Evolutionary conservation across 2,329 filamentous ascomycete species (phyloP), one percentile per base, ranked within the genome.

Genomic region (Celoporthe dispersa): DNA sequence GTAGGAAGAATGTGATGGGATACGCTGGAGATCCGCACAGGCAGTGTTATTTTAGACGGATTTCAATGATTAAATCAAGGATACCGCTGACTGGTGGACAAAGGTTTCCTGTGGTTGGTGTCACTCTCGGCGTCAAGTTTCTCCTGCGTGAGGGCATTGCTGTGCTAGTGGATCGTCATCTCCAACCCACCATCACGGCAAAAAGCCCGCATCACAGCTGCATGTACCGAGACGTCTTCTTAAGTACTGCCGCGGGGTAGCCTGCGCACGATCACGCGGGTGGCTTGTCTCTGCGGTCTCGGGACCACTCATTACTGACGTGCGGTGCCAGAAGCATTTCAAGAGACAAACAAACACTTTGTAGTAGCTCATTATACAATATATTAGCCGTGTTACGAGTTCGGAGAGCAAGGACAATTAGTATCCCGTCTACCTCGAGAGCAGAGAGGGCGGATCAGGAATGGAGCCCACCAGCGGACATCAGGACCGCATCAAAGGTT

Each of bases 401-500:
- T 44, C 16, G 16, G 16, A 48, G 33, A n/a, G 48, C 22, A 55
- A 33, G 28, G 6, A 53, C 48, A 12, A 53, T 12, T 28, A 53
- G 25, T 12, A 2, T 3, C 48, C 4, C 16, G 3, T 55, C 22
- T 12, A 55, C 51, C 5, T 55, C 9, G 3, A 28, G 16, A 31
- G 11, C 28, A 31, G 3, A 57, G 12, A 55, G 44, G 19, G 28
- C 33, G 1, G 1, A 25, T 31, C 16, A 12, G 33, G 2, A 39
- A 68, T 68, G 67, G 33, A 39, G 11, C 3, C 35, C n/a, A 48
- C 16, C 5, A 35, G 60, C n/a, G n/a, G 31, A 25, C 7, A 5
- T 5, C 31, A 4, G 12, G 64, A 41, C 11, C 51, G 53, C 67
- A 68, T 68, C 62, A 37, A 66, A 35, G 67, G 67, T 68, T 33